These are phyloP conservation scores for Collybiopsis confluens DNA, from an alignment of 768 basidiomycete genomes.

Conservation along the genomic window DNA sequence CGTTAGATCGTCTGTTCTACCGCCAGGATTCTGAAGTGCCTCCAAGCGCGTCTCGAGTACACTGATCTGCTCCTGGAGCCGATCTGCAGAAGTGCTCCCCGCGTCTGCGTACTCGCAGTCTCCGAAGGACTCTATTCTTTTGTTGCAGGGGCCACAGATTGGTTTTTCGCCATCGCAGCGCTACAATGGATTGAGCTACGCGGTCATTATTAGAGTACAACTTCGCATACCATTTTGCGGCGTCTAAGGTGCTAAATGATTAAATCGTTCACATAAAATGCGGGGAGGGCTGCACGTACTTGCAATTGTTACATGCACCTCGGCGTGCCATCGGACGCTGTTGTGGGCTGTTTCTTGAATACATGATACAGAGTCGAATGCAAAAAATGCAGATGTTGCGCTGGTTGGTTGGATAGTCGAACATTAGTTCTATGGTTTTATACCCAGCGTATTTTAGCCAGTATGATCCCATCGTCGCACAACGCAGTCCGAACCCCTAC, in stretches of 20 bases:
- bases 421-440: too few relatives aligned
- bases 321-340: not conserved
- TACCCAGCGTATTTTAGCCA: too few relatives aligned
- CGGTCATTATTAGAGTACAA: too few relatives aligned
- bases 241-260: too few relatives aligned
- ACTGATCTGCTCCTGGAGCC: constrained; percentile 32
- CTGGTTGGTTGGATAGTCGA: too few relatives aligned
- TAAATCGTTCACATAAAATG: too few relatives aligned
- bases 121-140: constrained; percentile 24
- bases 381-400: too few relatives aligned
- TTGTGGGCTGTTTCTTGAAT: not conserved
- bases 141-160: constrained; percentile 34
- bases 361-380: not conserved
- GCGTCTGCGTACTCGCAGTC: constrained; percentile 44
- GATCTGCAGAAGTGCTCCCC: constrained; percentile 29
- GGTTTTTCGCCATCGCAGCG: constrained; percentile 37
- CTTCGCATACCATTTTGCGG: constrained; percentile 35
- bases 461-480: too few relatives aligned
- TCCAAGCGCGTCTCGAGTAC: constrained; percentile 29
- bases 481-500: too few relatives aligned
- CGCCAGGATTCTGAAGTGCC: constrained; percentile 25
- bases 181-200: constrained; percentile 18
- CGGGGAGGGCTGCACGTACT: too few relatives aligned
- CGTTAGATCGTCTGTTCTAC: constrained; percentile 14
- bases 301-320: constrained; percentile 5